Conservation (phyloP, 306 rosid species). For the Malus domestica region ASM211411v1 NC_041805.1:7660001-7660500, state of each 20-base stretch:
- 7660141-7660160: slow-evolving; percentile 79
- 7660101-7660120: slow-evolving; percentile 72
- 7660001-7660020: slow-evolving; percentile 71
- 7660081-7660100: slow-evolving; percentile 71
- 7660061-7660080: slow-evolving; percentile 90
- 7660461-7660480: slow-evolving; percentile 77
- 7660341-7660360: slow-evolving; percentile 75
- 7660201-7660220: slow-evolving; percentile 82
- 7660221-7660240: slow-evolving; percentile 55
- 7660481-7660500: slow-evolving; percentile 40
- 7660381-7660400: slow-evolving; percentile 73
- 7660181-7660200: slow-evolving; percentile 88
- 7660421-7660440: slow-evolving; percentile 93
- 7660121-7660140: slow-evolving; percentile 82
- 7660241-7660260: background rate
- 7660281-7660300: background rate
- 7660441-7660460: slow-evolving; percentile 78
- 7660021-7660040: slow-evolving; percentile 87
- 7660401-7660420: slow-evolving; percentile 62
- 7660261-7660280: background rate
- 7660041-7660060: slow-evolving; percentile 95
- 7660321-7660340: slow-evolving; percentile 92
- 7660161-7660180: slow-evolving; percentile 77
- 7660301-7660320: slow-evolving; percentile 93
- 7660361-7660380: slow-evolving; percentile 81